Evolutionary conservation across 1,139 yeast species (phyloP), one percentile per base, ranked within the genome.

Genomic region (Candida freyschussii): DNA sequence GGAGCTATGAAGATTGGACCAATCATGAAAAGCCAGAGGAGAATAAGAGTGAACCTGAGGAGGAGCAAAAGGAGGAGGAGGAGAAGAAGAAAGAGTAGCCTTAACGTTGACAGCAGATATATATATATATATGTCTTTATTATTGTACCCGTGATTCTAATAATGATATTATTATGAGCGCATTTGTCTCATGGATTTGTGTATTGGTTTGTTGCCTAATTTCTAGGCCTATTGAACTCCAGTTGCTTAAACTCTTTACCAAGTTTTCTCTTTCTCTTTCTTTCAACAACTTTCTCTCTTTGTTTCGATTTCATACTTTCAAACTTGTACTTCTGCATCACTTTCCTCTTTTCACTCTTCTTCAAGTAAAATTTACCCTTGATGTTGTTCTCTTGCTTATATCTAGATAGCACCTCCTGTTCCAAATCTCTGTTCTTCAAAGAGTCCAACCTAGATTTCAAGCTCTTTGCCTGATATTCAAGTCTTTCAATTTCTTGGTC

Each of bases 221-320:
- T 41, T 32, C 49, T 50, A 26, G 47, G 50, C 30, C 49, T 52
- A 35, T 60, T 62, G 50, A 76, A 79, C 53, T 80, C 89, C 67
- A 89, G 70, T 54, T 75, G 78, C 58, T 75, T 78, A 62, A 91
- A 81, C 59, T 91, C 97, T 62, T 83, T 84, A 50, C 96, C 95
- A 55, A 89, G 69, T 57, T 85, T 75, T 72, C 81, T 84, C 82
- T 89, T 89, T 55, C 97, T 75, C 72, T 89, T 84, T 56, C 96
- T 75, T 62, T 87, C 96, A 72, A 91, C 75, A 24, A 82, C 87
- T 69, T 81, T 82, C 48, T 83, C 89, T 51, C 95, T 72, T 56
- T 91, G 96, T 40, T 72, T 69, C 27, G 80, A 65, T 64, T 77
- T 84, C 96, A 91, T 83, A 39, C 66, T 62, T 44, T 85, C 93